These are phyloP conservation scores for Lotmaria passim DNA, from an alignment of 208 protist species.

Conservation along the genomic window DNA sequence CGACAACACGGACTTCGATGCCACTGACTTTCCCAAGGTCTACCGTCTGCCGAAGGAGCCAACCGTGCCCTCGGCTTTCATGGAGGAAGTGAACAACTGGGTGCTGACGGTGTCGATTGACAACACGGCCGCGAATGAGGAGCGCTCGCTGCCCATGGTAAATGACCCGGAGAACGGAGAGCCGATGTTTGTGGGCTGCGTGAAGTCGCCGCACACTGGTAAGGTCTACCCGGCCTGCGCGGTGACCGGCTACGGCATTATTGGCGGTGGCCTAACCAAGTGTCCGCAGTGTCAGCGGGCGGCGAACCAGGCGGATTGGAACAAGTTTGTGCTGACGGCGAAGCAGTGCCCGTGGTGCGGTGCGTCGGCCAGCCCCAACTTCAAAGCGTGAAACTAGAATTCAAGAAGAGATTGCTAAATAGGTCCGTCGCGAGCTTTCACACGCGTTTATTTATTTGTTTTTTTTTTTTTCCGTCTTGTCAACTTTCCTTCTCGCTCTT, in stretches of 20 bases:
- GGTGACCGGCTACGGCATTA: slow-evolving; percentile 90
- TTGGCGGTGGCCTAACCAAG: slow-evolving; percentile 64
- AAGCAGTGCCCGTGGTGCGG: slow-evolving; percentile 93
- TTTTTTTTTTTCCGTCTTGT: neutral
- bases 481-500: neutral
- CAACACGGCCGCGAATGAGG: slow-evolving; percentile 42
- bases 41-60: slow-evolving; percentile 79
- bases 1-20: slow-evolving; percentile 91
- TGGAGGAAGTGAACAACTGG: slow-evolving; percentile 92
- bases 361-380: slow-evolving; percentile 58
- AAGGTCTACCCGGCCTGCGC: slow-evolving; percentile 84
- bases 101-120: slow-evolving; percentile 93
- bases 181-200: slow-evolving; percentile 84
- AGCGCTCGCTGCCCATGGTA: slow-evolving; percentile 64
- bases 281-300: slow-evolving; percentile 80
- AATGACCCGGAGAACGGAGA: slow-evolving; percentile 66
- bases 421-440: no score
- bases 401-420: neutral
- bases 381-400: slow-evolving; percentile 41
- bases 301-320: slow-evolving; percentile 93
- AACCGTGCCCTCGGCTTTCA: slow-evolving; percentile 45
- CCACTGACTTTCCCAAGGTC: slow-evolving; percentile 87
- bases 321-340: slow-evolving; percentile 75
- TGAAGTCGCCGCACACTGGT: slow-evolving; percentile 77
- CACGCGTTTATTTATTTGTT: slow-evolving; percentile 2